phyloP scores from a whole-genome alignment of 176 grass and related monocot species.

The Themeda triandra region DNA sequence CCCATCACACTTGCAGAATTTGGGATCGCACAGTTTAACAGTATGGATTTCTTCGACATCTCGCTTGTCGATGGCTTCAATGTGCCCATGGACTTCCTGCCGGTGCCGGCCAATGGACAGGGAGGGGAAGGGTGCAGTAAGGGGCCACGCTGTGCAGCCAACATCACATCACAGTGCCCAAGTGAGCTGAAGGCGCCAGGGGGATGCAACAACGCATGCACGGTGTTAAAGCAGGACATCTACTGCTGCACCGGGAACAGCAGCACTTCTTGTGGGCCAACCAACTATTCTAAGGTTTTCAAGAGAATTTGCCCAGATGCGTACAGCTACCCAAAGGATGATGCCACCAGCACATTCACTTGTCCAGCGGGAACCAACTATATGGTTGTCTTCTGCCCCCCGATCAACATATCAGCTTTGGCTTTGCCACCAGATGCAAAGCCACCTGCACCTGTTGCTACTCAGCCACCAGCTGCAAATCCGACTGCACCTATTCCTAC shows the following conservation, averaged over 20 bases:
- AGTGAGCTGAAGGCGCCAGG: slow-evolving; percentile 3
- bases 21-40: no score
- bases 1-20: not conserved
- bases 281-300: slow-evolving; percentile 9
- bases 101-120: not conserved
- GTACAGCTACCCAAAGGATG: slow-evolving; percentile 17
- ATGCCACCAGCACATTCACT: not conserved
- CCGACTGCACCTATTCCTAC: not conserved
- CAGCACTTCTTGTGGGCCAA: not conserved
- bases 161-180: slow-evolving; percentile 38
- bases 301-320: slow-evolving; percentile 30
- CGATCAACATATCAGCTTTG: not conserved
- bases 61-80: slow-evolving; percentile 47
- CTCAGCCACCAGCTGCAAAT: not conserved
- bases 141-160: not conserved
- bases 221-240: not conserved
- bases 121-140: not conserved
- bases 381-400: slow-evolving; percentile 44
- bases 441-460: not conserved
- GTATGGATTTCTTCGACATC: slow-evolving; percentile 30
- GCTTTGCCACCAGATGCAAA: not conserved
- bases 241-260: slow-evolving; percentile 3
- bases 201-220: slow-evolving; percentile 34
- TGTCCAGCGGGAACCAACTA: slow-evolving; percentile 41
- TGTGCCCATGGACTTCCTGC: slow-evolving; percentile 48